Evolutionary conservation across 2,329 filamentous ascomycete species (phyloP), one percentile per base, ranked within the genome.

Genomic region (Colletotrichum acutatum): DNA sequence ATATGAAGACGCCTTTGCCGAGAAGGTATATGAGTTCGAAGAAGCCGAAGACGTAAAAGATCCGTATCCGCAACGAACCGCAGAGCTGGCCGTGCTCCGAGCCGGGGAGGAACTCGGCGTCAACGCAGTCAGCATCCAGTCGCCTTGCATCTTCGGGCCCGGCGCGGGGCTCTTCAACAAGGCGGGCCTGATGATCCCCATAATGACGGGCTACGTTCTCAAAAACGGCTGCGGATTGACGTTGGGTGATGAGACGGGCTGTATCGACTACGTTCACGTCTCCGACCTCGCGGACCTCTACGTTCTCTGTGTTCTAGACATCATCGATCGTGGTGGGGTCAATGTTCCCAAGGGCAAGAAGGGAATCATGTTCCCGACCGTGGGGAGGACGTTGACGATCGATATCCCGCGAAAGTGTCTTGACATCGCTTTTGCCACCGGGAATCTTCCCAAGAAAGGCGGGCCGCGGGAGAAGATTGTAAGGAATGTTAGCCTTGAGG

Each of bases 141-240:
- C 66, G 6, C 74, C 75, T 2, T 67, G 66, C 63, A 71, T 76
- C 32, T 71, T 74, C 42, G 75, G 75, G 34, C 28, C 46, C 1
- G 76, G 76, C 8, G 28, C 68, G 11, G 76, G 76, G 4, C 42
- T 74, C 22, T 77, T 76, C 72, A 68, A 76, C 49, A 28, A 19
- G 7, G 69, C 63, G 0, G 74, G 72, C 4, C 26, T 76, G 8
- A 74, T 76, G 72, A 68, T 76, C 0, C 74, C 75, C 54, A 63
- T 74, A 52, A 75, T 76, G 66, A 77, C 75, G 75, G 24, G 19
- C 22, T 77, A 75, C 53, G 75, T 77, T 4, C 64, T 77, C 8
- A 11, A 54, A 12, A 58, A 63, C 14, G 76, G 75, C 7, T 69
- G 74, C 64, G 74, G 76, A 12, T 74, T 76, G 60, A 61, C 32